These are phyloP conservation scores for Thielaviopsis populi DNA, from an alignment of 2,329 filamentous ascomycete genomes.

Conservation along the genomic window DNA sequence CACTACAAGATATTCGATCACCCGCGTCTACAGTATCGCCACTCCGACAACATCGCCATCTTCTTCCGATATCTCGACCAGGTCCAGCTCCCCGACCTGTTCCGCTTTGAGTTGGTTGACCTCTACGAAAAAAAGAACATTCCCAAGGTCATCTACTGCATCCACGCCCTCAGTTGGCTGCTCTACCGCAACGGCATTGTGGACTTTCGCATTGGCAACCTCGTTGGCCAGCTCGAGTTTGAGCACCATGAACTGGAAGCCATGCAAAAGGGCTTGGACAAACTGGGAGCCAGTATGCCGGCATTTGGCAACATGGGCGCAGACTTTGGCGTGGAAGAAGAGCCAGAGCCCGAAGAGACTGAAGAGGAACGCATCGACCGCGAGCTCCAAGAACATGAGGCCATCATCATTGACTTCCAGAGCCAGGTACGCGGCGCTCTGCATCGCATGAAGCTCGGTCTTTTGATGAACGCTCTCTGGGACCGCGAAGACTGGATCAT, in stretches of 20 bases:
- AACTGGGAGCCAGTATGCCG: conserved; percentile 87
- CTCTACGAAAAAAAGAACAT: conserved; percentile 99
- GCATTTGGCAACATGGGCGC: conserved; percentile 96
- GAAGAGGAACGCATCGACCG: conserved; percentile 79
- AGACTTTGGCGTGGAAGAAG: conserved; percentile 76
- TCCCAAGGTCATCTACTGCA: conserved; percentile 97
- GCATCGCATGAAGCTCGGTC: conserved; percentile 58
- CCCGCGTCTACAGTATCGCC: conserved; percentile 74
- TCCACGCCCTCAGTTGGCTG: conserved; percentile 95
- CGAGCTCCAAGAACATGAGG: conserved; percentile 65
- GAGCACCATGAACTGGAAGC: conserved; percentile 95
- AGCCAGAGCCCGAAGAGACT: conserved; percentile 64
- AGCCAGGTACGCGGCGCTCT: conserved; percentile 72
- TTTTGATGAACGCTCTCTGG: conserved; percentile 82
- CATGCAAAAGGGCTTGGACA: conserved; percentile 92
- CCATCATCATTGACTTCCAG: conserved; percentile 62
- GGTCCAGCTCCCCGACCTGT: conserved; percentile 82
- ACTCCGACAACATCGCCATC: conserved; percentile 93
- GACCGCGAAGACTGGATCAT: conserved; percentile 63
- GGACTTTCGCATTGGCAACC: conserved; percentile 87
- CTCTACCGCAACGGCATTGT: conserved; percentile 89
- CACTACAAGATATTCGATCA: conserved; percentile 72
- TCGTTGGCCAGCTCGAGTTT: conserved; percentile 92
- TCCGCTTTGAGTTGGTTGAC: conserved; percentile 93
- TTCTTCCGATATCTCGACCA: conserved; percentile 92